Evolutionary conservation across 2,329 filamentous ascomycete species (phyloP).

Genomic region (Myriosclerotinia duriaeana): DNA sequence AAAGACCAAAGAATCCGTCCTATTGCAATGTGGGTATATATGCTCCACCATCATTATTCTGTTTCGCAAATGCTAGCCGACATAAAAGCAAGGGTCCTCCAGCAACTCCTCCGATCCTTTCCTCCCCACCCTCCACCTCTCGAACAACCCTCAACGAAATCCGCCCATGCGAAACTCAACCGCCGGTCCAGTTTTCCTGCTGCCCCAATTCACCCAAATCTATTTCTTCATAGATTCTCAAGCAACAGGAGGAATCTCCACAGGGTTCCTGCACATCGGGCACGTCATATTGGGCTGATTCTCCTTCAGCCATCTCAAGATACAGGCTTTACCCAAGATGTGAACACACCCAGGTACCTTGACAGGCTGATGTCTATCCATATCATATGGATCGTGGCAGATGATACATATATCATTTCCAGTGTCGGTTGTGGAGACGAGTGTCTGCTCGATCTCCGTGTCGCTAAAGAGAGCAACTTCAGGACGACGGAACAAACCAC

Average conservation of each 20-base stretch:
- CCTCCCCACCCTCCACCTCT: not conserved
- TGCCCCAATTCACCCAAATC: too few species aligned
- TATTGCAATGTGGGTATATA: not conserved
- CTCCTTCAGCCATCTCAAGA: not conserved
- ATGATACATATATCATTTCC: not conserved
- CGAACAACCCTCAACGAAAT: too few species aligned
- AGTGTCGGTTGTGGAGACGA: not conserved
- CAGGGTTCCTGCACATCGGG: not conserved
- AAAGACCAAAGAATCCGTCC: not conserved
- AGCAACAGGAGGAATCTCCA: not conserved
- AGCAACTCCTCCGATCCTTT: not conserved
- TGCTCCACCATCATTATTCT: not conserved
- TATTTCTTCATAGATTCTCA: not conserved
- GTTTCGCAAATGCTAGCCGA: not conserved
- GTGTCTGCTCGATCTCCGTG: not conserved
- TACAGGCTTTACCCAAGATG: not conserved
- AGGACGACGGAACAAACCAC: too few species aligned
- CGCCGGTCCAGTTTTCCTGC: accelerated
- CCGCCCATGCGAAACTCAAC: not conserved
- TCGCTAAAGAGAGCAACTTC: too few species aligned
- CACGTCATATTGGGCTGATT: not conserved
- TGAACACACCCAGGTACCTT: not conserved
- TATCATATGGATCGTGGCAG: not conserved
- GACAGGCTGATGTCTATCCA: not conserved
- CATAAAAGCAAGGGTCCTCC: not conserved